Percentiles rank a stretch among this genome's conserved stretches.
Conservation (phyloP, 768 basidiomycete species). For the Trametes elegans region DNA sequence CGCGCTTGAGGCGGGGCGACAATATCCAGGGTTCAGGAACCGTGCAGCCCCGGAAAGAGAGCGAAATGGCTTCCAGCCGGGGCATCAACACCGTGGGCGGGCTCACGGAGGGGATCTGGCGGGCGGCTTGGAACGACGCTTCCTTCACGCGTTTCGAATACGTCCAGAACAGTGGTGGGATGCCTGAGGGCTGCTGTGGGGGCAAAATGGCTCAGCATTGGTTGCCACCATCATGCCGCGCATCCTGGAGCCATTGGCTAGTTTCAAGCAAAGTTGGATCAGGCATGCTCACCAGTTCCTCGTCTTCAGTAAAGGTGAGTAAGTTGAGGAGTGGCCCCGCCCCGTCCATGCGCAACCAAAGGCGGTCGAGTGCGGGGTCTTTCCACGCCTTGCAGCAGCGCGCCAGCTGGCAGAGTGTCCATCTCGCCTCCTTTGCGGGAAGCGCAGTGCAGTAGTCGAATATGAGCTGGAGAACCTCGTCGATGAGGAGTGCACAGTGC, state of each 20-base stretch:
- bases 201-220: not conserved
- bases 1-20: conserved; percentile 5
- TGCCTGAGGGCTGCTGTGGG: not conserved
- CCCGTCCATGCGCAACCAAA: conserved; percentile 26
- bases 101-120: not conserved
- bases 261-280: too few species aligned
- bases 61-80: not conserved
- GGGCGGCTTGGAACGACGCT: not conserved
- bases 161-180: not conserved
- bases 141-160: not conserved
- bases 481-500: conserved; percentile 30
- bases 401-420: conserved; percentile 25
- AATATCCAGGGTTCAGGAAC: not conserved
- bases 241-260: too few species aligned
- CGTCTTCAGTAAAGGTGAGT: not conserved
- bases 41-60: conserved; percentile 10
- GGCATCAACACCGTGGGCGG: not conserved
- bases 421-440: not conserved
- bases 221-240: too few species aligned
- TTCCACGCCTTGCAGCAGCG: conserved; percentile 28
- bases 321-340: conserved; percentile 21
- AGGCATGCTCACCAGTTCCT: not conserved
- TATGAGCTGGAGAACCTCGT: conserved; percentile 27
- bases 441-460: conserved; percentile 25
- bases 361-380: conserved; percentile 27